These are phyloP conservation scores for Pinus albicaulis DNA, from an alignment of 75 land plant genomes.

Conservation along the genomic window DNA sequence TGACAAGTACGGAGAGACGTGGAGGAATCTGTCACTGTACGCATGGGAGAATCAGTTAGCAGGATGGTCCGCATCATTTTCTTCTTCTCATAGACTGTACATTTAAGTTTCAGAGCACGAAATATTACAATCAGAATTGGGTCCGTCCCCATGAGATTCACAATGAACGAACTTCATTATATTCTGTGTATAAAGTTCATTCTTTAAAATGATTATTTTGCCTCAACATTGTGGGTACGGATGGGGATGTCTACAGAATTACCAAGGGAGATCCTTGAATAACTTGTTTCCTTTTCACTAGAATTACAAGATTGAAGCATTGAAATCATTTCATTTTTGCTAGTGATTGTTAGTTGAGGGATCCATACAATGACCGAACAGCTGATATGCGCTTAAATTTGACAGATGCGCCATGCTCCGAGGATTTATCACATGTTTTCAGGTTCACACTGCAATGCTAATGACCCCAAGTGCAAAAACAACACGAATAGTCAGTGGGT, in stretches of 20 bases:
- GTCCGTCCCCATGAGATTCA: too few species aligned
- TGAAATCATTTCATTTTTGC: background rate
- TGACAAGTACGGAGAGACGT: too few species aligned
- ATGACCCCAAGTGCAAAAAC: background rate
- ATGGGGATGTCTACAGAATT: background rate
- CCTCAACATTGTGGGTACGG: background rate
- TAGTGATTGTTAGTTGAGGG: background rate
- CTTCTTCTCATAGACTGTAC: too few species aligned
- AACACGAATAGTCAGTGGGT: conserved; percentile 31
- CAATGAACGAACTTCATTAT: too few species aligned
- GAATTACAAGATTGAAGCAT: background rate
- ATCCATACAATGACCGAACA: background rate
- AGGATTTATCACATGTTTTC: conserved; percentile 32
- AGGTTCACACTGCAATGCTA: background rate
- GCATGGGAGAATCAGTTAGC: too few species aligned
- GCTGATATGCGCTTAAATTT: conserved; percentile 4
- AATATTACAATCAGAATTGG: too few species aligned
- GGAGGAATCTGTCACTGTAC: too few species aligned
- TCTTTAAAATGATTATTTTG: background rate
- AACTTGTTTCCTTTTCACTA: background rate
- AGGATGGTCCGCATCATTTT: too few species aligned
- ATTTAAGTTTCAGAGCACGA: too few species aligned
- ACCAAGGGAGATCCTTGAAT: background rate
- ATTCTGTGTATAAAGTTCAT: background rate
- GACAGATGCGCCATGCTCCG: conserved; percentile 70